phyloP scores from a whole-genome alignment of 2,329 filamentous ascomycete species.

The Arthrobotrys sinensis region DNA sequence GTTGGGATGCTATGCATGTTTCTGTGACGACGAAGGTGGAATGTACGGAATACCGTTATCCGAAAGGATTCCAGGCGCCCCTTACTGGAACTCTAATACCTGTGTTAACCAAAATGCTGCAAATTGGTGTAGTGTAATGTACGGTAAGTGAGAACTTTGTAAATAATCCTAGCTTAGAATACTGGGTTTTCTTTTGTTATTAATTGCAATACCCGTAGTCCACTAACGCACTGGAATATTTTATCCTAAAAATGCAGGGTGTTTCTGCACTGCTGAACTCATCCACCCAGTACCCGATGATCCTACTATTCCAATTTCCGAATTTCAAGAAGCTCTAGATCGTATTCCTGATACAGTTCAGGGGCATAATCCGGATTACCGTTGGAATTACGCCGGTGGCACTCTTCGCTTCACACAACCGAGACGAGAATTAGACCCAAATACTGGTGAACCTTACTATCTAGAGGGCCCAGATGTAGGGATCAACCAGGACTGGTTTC shows the following conservation, averaged over 20 bases:
- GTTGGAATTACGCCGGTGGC: neutral
- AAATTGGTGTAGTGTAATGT: neutral
- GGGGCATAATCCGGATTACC: neutral
- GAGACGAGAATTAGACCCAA: neutral
- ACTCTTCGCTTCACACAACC: constrained; percentile 1
- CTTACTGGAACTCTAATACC: too few relatives aligned
- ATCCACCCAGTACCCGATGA: neutral
- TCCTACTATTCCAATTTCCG: neutral
- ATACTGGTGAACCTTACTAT: neutral
- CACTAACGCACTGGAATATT: neutral
- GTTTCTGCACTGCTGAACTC: neutral
- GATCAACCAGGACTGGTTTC: neutral
- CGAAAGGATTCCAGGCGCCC: neutral
- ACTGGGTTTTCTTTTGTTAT: too few relatives aligned
- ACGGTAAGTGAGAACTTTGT: neutral
- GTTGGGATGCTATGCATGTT: neutral
- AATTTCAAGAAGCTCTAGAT: neutral
- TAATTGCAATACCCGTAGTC: neutral
- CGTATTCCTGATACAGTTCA: neutral
- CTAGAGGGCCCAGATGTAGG: neutral
- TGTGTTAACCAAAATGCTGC: neutral
- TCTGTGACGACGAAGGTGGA: neutral
- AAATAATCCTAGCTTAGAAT: neutral
- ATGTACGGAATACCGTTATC: neutral
- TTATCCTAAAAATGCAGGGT: neutral